Conservation (phyloP, 148 eudicot species). For the Suaeda aralocaspica region DNA sequence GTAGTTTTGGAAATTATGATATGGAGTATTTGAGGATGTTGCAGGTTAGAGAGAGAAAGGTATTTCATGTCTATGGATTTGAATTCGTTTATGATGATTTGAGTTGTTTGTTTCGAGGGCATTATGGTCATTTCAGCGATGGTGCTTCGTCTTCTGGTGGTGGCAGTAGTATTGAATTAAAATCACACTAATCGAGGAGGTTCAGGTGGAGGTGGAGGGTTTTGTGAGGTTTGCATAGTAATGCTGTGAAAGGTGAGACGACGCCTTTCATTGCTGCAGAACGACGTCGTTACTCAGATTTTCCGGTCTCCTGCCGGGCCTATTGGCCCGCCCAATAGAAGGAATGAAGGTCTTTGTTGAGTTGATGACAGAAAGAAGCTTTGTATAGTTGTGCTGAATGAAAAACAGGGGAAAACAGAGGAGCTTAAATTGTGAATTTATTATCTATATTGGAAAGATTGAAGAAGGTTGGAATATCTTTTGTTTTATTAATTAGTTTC, state of each 20-base stretch:
- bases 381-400: background rate
- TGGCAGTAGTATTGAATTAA: constrained; percentile 6
- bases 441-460: background rate
- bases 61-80: constrained; percentile 31
- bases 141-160: constrained; percentile 15
- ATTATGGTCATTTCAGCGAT: background rate
- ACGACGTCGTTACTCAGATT: constrained; percentile 31
- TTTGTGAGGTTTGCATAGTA: constrained; percentile 39
- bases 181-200: too few relatives aligned
- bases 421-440: background rate
- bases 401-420: constrained; percentile 10
- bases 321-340: constrained; percentile 39
- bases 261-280: constrained; percentile 41
- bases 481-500: background rate
- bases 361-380: background rate
- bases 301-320: constrained; percentile 46
- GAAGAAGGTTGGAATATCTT: background rate
- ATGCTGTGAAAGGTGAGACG: constrained; percentile 9
- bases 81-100: constrained; percentile 37
- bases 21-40: constrained; percentile 17
- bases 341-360: background rate
- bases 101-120: constrained; percentile 4
- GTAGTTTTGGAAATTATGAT: too few relatives aligned
- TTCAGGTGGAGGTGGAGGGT: background rate
- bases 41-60: constrained; percentile 32